Percentiles rank a stretch among this genome's conserved stretches.
phyloP scores from a whole-genome alignment of 768 basidiomycete genomes.

The Mycena latifolia region DNA sequence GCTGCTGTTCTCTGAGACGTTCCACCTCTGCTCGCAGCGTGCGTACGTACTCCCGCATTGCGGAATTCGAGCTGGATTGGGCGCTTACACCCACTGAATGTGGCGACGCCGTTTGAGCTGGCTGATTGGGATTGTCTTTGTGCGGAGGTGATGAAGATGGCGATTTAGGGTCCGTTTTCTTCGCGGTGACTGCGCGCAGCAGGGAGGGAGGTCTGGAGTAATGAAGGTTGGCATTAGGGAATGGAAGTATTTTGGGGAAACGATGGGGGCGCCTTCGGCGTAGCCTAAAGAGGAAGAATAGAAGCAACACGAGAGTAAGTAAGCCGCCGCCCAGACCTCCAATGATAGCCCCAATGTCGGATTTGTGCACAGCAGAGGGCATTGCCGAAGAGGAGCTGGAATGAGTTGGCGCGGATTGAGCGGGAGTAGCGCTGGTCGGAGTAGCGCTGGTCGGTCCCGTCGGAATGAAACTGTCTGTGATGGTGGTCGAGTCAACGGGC shows the following conservation, averaged over 20 bases:
- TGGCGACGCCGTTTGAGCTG: background rate
- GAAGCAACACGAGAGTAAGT: background rate
- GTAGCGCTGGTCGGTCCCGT: too few species aligned
- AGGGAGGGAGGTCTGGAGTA: background rate
- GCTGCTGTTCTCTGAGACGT: constrained; percentile 6
- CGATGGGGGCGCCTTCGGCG: background rate
- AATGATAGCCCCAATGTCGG: background rate
- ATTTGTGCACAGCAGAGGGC: background rate
- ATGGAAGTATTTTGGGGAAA: background rate
- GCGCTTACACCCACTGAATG: background rate
- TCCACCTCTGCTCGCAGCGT: constrained; percentile 16
- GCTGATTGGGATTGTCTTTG: background rate
- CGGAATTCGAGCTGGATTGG: background rate
- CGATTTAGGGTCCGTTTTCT: background rate
- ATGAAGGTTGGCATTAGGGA: background rate
- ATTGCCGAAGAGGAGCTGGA: background rate
- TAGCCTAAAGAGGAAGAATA: background rate
- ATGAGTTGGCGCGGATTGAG: background rate
- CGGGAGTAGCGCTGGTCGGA: background rate
- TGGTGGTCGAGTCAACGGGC: background rate
- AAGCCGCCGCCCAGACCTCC: background rate
- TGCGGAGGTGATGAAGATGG: background rate
- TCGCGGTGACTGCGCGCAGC: background rate
- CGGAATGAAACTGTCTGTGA: background rate
- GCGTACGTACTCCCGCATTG: constrained; percentile 1